Conservation (phyloP, 352 stramenopile species). For the Phytophthora sp. region DNA sequence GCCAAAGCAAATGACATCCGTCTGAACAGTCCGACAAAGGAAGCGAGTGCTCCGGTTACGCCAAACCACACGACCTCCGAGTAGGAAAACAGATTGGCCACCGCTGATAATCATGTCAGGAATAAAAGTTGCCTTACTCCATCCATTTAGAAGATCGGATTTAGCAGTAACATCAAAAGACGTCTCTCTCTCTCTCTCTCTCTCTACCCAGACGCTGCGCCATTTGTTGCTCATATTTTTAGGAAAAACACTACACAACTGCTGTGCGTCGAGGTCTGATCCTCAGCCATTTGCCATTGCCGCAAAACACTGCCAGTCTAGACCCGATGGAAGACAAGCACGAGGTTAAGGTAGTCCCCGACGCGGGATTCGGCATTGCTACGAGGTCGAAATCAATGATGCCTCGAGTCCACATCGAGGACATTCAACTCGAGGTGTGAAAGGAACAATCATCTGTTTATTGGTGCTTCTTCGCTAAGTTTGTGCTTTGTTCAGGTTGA, state of each 20-base stretch:
- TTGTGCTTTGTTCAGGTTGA: constrained; percentile 19
- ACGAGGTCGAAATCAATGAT: constrained; percentile 22
- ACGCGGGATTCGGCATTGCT: background rate
- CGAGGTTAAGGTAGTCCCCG: constrained; percentile 1
- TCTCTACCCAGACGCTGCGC: background rate
- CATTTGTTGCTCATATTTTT: constrained; percentile 30
- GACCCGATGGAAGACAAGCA: constrained; percentile 22
- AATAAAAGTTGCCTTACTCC: constrained; percentile 4
- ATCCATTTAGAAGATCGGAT: background rate
- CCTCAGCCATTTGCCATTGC: constrained; percentile 15
- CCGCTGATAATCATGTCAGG: background rate
- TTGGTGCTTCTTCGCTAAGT: background rate
- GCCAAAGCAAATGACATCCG: constrained; percentile 56
- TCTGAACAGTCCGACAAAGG: constrained; percentile 44
- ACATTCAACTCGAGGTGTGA: constrained; percentile 34
- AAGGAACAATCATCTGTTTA: background rate
- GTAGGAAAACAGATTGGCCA: constrained; percentile 1
- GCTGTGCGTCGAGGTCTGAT: constrained; percentile 23
- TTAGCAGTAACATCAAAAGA: no score
- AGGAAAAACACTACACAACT: constrained; percentile 7
- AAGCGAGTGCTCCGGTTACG: constrained; percentile 3
- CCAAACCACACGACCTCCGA: constrained; percentile 10
- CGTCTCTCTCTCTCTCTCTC: no score
- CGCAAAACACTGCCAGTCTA: background rate
- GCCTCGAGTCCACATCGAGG: constrained; percentile 23